A percentile compares a stretch with the other conserved stretches of the same genome.
Conservation (phyloP, 2,329 filamentous ascomycete species). For the Exophiala lecanii-corni region DNA sequence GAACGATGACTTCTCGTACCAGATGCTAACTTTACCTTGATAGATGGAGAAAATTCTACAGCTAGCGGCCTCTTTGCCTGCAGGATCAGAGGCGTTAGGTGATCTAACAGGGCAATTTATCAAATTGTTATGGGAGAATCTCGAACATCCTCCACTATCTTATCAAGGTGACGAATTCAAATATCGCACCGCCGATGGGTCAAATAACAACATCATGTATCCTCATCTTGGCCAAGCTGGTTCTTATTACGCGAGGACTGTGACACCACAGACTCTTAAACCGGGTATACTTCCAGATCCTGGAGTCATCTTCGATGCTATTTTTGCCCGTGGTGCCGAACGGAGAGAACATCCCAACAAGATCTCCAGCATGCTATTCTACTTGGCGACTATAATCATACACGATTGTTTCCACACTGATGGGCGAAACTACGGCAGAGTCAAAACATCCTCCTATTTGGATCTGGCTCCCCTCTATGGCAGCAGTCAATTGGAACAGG, state of each 20-base stretch:
- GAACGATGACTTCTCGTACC: no score
- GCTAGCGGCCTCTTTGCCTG: constrained; percentile 27
- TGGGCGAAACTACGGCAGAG: constrained; percentile 55
- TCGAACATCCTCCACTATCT: constrained; percentile 33
- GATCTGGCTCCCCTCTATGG: constrained; percentile 67
- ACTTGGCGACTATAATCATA: constrained; percentile 62
- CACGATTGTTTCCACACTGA: constrained; percentile 59
- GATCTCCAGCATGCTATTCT: constrained; percentile 67
- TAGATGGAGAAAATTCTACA: constrained; percentile 28
- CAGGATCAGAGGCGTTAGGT: constrained; percentile 25
- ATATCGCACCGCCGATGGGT: constrained; percentile 33
- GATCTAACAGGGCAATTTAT: constrained; percentile 29
- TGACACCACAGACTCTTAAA: constrained; percentile 50
- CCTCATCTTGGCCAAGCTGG: constrained; percentile 59
- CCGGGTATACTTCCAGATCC: constrained; percentile 58
- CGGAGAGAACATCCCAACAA: constrained; percentile 57
- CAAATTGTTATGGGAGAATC: constrained; percentile 30
- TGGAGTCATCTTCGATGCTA: constrained; percentile 59
- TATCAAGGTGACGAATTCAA: constrained; percentile 32
- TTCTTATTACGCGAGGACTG: constrained; percentile 60
- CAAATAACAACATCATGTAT: constrained; percentile 48
- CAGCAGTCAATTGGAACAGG: constrained; percentile 55
- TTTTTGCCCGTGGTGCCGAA: constrained; percentile 54
- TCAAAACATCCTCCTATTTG: constrained; percentile 65
- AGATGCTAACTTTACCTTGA: neutral